Percentiles rank a stretch among this genome's conserved stretches.
phyloP scores from a whole-genome alignment of 129 eudicot species.

The Pittosporum tobira region DNA sequence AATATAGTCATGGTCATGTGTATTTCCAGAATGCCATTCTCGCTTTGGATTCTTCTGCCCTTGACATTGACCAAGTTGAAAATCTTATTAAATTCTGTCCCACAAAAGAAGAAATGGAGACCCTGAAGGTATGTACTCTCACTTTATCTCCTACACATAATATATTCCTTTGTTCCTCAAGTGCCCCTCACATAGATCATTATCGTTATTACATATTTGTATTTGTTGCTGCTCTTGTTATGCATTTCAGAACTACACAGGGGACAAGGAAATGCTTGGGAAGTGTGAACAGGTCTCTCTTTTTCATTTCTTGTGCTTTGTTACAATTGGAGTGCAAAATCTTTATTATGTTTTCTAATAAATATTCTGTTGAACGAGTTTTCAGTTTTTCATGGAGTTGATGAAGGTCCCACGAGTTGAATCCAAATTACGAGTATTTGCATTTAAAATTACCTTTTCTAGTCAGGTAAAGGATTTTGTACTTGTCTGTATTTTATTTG shows the following conservation, averaged over 20 bases:
- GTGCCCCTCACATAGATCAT: no score
- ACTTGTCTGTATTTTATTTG: background rate
- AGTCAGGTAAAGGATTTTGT: slow-evolving; percentile 52
- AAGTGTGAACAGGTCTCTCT: slow-evolving; percentile 84
- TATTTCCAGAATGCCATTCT: slow-evolving; percentile 69
- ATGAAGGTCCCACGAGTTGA: slow-evolving; percentile 99
- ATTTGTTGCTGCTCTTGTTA: background rate
- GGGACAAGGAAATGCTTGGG: slow-evolving; percentile 93
- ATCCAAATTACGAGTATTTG: slow-evolving; percentile 86
- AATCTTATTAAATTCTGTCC: slow-evolving; percentile 92
- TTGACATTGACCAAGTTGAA: slow-evolving; percentile 96
- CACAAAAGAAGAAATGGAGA: slow-evolving; percentile 94
- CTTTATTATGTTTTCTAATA: slow-evolving; percentile 11
- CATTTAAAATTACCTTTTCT: slow-evolving; percentile 73
- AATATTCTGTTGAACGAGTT: slow-evolving; percentile 18
- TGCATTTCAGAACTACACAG: slow-evolving; percentile 63
- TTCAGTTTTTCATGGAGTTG: slow-evolving; percentile 92
- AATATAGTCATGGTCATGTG: slow-evolving; percentile 3
- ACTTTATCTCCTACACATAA: background rate
- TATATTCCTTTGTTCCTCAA: no score
- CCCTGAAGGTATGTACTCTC: slow-evolving; percentile 52
- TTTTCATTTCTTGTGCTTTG: background rate
- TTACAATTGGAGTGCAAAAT: background rate
- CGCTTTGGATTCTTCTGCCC: slow-evolving; percentile 70
- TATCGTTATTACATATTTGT: no score